Percentiles rank a stretch among this genome's conserved stretches.
These are phyloP conservation scores for Ophiostoma ulmi DNA, from an alignment of 2,329 filamentous ascomycete genomes.

Conservation along the genomic window DNA sequence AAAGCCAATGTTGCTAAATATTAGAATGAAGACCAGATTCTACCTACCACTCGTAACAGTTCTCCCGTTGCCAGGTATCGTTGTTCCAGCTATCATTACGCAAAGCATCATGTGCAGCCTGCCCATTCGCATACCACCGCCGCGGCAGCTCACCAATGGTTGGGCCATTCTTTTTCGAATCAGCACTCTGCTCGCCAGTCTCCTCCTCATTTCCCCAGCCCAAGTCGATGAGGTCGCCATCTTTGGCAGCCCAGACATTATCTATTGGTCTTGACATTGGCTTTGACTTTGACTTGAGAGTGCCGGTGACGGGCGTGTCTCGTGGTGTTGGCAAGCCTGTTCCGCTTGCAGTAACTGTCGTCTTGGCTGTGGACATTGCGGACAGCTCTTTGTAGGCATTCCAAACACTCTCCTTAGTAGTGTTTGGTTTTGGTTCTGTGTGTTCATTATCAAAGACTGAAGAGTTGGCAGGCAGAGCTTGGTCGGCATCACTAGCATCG, in stretches of 20 bases:
- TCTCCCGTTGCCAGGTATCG: not conserved
- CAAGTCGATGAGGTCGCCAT: slow-evolving; percentile 9
- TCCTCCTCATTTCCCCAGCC: not conserved
- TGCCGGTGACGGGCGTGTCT: not conserved
- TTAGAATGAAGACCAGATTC: not conserved
- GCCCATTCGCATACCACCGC: slow-evolving; percentile 9
- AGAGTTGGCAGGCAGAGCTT: not conserved
- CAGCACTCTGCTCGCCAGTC: not conserved
- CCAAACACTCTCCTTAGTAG: not conserved
- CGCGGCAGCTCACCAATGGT: slow-evolving; percentile 2
- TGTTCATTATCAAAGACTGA: not conserved
- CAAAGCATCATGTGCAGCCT: slow-evolving; percentile 4
- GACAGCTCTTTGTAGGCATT: not conserved
- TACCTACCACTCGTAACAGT: not conserved
- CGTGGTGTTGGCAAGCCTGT: not conserved
- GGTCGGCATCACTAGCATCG: not conserved
- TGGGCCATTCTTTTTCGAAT: not conserved
- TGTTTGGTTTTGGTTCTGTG: not conserved
- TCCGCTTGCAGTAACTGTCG: not conserved
- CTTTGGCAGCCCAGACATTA: slow-evolving; percentile 10
- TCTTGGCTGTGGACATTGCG: not conserved
- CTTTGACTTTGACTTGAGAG: not conserved
- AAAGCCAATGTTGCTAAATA: too few species aligned
- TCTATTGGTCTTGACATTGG: not conserved
- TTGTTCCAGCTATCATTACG: not conserved